Evolutionary conservation across 805 yeast genomes (phyloP).

Genomic region (Kluyveromyces siamensis): DNA sequence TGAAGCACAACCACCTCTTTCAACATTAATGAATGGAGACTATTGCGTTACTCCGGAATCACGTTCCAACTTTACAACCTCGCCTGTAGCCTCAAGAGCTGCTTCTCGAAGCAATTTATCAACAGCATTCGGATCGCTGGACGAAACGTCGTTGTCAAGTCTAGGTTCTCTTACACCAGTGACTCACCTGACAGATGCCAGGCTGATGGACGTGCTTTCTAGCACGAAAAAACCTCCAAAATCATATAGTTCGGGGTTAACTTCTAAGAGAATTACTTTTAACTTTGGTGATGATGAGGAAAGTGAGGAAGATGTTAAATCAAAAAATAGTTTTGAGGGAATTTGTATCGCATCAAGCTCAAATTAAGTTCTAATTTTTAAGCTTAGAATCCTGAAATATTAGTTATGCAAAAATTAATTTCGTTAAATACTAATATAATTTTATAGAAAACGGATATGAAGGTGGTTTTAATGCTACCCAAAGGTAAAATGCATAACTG

Average conservation of each 20-base stretch:
- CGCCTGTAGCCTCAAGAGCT: slow-evolving; percentile 21
- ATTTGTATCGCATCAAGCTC: no score
- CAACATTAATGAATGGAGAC: slow-evolving; percentile 26
- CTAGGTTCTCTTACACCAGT: not conserved
- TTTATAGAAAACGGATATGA: no score
- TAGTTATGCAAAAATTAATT: no score
- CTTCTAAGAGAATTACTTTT: not conserved
- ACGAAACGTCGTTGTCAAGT: not conserved
- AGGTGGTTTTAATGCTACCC: no score
- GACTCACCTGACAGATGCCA: not conserved
- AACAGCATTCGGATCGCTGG: not conserved
- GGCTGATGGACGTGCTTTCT: not conserved
- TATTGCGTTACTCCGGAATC: slow-evolving; percentile 25
- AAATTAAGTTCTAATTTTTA: no score
- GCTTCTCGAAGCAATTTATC: slow-evolving; percentile 8
- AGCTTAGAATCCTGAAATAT: not conserved
- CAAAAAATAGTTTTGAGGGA: no score
- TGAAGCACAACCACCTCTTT: slow-evolving; percentile 23
- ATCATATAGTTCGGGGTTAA: not conserved
- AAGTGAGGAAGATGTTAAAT: not conserved
- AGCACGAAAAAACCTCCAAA: not conserved
- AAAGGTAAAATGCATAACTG: not conserved
- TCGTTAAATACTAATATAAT: no score
- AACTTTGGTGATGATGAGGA: not conserved
- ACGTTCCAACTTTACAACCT: slow-evolving; percentile 20